These are phyloP conservation scores for Paecilomyces sp. DNA, from an alignment of 2,329 filamentous ascomycete genomes.

Conservation along the genomic window DNA sequence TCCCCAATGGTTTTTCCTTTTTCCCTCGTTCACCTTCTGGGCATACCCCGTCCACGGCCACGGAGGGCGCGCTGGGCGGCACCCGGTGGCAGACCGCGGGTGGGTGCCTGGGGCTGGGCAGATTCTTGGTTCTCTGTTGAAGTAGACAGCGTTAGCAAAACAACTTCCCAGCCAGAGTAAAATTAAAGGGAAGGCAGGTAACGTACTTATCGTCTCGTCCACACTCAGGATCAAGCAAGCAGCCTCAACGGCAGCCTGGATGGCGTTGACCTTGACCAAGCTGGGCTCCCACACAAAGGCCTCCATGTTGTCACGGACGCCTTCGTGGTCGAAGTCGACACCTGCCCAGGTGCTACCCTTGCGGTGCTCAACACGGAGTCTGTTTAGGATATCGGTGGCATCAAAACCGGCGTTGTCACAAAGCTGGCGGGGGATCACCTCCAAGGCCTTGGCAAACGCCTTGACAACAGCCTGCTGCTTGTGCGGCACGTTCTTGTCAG, in stretches of 20 bases:
- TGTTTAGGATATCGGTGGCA: slow-evolving; percentile 95
- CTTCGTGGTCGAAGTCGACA: slow-evolving; percentile 90
- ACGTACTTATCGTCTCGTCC: slow-evolving; percentile 87
- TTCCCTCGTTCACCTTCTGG: slow-evolving; percentile 55
- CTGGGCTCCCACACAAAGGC: slow-evolving; percentile 97
- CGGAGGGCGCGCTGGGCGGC: slow-evolving; percentile 83
- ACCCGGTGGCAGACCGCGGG: slow-evolving; percentile 65
- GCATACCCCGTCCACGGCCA: slow-evolving; percentile 84
- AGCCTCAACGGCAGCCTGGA: slow-evolving; percentile 92
- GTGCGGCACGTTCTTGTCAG: slow-evolving; percentile 84
- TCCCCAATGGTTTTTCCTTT: background rate
- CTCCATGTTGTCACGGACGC: slow-evolving; percentile 88
- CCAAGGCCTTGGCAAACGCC: slow-evolving; percentile 92
- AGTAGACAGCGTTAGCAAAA: background rate
- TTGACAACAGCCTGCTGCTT: slow-evolving; percentile 99
- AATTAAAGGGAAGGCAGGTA: background rate
- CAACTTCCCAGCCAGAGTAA: background rate
- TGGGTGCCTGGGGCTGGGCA: slow-evolving; percentile 71
- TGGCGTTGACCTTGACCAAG: slow-evolving; percentile 92
- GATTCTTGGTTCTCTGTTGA: slow-evolving; percentile 82
- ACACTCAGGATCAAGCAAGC: slow-evolving; percentile 92
- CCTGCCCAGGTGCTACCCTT: slow-evolving; percentile 91
- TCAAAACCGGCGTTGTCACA: slow-evolving; percentile 99
- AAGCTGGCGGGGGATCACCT: slow-evolving; percentile 91
- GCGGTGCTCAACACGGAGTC: slow-evolving; percentile 89